A percentile compares a stretch with the other conserved stretches of the same genome.
Conservation (phyloP, 306 rosid genomes). For the Inga leiocalycina region DNA sequence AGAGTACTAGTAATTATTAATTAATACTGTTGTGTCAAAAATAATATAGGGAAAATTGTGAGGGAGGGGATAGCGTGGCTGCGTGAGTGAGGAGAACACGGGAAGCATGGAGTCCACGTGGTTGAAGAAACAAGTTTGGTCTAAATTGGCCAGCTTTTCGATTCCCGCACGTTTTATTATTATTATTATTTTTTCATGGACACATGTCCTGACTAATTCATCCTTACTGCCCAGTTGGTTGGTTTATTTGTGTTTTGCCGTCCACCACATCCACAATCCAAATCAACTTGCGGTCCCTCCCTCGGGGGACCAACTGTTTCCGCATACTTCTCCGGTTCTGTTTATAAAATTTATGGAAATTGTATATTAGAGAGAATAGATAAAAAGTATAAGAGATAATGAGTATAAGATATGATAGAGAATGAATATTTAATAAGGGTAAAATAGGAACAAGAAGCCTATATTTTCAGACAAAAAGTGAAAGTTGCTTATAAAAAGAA, state of each 20-base stretch:
- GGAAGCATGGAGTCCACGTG: not conserved
- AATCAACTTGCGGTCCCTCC: not conserved
- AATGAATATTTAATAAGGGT: too few relatives aligned
- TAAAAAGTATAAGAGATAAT: too few relatives aligned
- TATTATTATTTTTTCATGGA: not conserved
- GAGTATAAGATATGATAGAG: too few relatives aligned
- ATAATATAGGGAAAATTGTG: not conserved
- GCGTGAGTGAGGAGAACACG: not conserved
- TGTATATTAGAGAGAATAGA: too few relatives aligned
- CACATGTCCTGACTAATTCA: not conserved
- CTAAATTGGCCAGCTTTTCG: constrained; percentile 5
- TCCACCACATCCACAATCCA: not conserved
- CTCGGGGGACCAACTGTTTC: not conserved
- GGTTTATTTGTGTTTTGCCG: not conserved
- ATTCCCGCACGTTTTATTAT: not conserved
- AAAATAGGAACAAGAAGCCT: too few relatives aligned
- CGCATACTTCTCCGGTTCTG: not conserved
- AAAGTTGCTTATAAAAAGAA: too few relatives aligned
- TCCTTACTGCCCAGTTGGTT: not conserved
- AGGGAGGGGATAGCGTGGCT: not conserved
- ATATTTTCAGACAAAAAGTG: too few relatives aligned
- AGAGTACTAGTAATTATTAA: too few relatives aligned
- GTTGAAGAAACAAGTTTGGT: not conserved
- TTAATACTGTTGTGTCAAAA: not conserved
- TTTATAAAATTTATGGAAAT: too few relatives aligned